Conservation (phyloP, 352 stramenopile species). For the Salisapilia sapeloensis region DNA sequence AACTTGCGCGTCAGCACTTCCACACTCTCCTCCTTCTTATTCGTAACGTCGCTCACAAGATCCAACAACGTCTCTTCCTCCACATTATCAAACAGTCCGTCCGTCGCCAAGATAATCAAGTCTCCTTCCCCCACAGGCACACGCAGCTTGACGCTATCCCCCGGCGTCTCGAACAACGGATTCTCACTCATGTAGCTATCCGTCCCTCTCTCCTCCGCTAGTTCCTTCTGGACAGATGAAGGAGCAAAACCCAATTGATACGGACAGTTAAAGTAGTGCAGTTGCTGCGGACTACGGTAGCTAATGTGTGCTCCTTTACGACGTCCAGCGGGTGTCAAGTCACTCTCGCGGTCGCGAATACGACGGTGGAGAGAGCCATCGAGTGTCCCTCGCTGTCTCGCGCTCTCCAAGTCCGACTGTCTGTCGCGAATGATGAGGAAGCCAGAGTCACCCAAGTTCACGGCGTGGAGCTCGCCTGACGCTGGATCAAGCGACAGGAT, state of each 20-base stretch:
- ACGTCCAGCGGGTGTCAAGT: conserved; percentile 44
- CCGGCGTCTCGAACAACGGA: conserved; percentile 85
- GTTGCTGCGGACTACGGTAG: conserved; percentile 92
- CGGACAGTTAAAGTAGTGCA: conserved; percentile 95
- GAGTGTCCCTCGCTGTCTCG: conserved; percentile 40
- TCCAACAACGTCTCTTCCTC: conserved; percentile 58
- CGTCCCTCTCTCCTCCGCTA: too few species aligned
- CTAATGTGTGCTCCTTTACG: conserved; percentile 65
- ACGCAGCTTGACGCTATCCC: conserved; percentile 83
- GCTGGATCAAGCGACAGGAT: conserved; percentile 85
- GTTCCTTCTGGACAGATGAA: too few species aligned
- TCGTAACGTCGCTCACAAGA: too few species aligned
- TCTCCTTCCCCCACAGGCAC: conserved; percentile 88
- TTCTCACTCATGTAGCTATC: conserved; percentile 41
- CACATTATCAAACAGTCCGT: conserved; percentile 97
- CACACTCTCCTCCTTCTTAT: conserved; percentile 35
- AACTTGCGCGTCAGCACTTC: conserved; percentile 63
- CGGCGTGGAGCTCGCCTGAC: conserved; percentile 85
- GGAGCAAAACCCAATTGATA: conserved; percentile 76
- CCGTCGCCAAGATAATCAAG: conserved; percentile 92
- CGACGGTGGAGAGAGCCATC: conserved; percentile 58
- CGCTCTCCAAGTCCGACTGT: conserved; percentile 42
- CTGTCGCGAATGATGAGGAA: conserved; percentile 75
- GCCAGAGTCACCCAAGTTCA: conserved; percentile 90
- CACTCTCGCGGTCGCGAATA: conserved; percentile 41